Conservation (phyloP, 1,284 basidiomycete genomes). For the Peniophora sp. region DNA sequence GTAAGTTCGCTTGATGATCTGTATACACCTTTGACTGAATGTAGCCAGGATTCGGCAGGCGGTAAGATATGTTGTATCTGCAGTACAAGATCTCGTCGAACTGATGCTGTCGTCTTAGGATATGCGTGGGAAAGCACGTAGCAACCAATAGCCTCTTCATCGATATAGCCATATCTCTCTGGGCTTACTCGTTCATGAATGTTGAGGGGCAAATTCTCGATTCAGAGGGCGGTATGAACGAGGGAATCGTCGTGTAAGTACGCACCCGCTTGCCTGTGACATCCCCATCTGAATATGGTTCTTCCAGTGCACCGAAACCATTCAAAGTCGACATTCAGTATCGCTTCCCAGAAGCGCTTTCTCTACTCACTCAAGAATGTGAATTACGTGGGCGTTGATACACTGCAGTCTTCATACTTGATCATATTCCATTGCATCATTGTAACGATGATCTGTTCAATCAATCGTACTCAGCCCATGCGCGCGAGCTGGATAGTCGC, state of each 20-base stretch:
- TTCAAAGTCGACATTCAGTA: background rate
- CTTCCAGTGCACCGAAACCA: background rate
- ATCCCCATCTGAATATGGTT: background rate
- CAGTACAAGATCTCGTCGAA: too few relatives aligned
- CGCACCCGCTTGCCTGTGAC: background rate
- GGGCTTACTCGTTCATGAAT: background rate
- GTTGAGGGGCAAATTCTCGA: background rate
- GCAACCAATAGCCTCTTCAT: conserved; percentile 1
- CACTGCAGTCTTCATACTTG: too few relatives aligned
- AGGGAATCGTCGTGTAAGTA: conserved; percentile 1
- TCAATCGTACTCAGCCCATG: too few relatives aligned
- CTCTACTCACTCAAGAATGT: background rate
- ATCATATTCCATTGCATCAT: too few relatives aligned
- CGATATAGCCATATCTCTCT: conserved; percentile 1
- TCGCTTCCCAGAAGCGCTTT: background rate
- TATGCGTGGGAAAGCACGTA: background rate
- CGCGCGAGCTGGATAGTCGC: too few relatives aligned
- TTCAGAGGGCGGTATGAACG: background rate
- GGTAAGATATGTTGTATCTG: too few relatives aligned
- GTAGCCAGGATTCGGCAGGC: conserved; percentile 3
- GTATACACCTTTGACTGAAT: too few relatives aligned
- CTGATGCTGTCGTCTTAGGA: too few relatives aligned
- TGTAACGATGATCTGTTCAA: too few relatives aligned
- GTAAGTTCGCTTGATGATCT: too few relatives aligned
- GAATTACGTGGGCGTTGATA: too few relatives aligned